These are phyloP conservation scores for Solanum megistacrolobum DNA, from an alignment of 257 asterid genomes.

Conservation along the genomic window DNA sequence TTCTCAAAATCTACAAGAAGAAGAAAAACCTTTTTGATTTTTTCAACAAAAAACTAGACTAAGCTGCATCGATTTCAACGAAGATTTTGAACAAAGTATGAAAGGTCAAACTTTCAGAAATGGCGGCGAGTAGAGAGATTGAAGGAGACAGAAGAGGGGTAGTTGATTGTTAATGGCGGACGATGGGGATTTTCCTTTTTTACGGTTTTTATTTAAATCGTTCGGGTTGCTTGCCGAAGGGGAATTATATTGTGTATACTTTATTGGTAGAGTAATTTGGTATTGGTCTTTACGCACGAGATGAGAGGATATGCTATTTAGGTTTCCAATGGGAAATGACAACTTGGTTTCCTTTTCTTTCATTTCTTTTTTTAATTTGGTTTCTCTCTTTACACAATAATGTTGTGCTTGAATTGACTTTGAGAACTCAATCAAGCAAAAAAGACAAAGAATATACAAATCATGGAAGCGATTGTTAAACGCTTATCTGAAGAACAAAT, in stretches of 20 bases:
- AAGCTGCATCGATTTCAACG: neutral
- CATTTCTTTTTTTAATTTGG: too few relatives aligned
- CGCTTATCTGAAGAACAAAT: too few relatives aligned
- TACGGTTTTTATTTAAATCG: neutral
- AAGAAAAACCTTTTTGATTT: neutral
- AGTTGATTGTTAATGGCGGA: neutral
- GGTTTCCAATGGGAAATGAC: neutral
- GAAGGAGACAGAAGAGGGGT: neutral
- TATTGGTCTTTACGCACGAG: neutral
- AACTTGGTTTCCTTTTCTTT: neutral
- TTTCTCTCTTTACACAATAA: neutral
- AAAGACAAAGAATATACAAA: neutral
- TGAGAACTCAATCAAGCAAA: neutral
- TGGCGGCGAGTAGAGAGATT: neutral
- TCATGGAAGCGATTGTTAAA: too few relatives aligned
- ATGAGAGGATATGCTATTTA: neutral
- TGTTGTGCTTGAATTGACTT: neutral
- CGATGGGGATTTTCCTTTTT: neutral
- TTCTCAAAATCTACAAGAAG: neutral
- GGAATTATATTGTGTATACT: neutral
- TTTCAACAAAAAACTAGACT: neutral
- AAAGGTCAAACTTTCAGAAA: neutral
- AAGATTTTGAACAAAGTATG: neutral
- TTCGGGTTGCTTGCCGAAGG: neutral
- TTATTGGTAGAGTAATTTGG: neutral